Conservation (phyloP, 2,329 filamentous ascomycete species). For the Microdochium nivale region DNA sequence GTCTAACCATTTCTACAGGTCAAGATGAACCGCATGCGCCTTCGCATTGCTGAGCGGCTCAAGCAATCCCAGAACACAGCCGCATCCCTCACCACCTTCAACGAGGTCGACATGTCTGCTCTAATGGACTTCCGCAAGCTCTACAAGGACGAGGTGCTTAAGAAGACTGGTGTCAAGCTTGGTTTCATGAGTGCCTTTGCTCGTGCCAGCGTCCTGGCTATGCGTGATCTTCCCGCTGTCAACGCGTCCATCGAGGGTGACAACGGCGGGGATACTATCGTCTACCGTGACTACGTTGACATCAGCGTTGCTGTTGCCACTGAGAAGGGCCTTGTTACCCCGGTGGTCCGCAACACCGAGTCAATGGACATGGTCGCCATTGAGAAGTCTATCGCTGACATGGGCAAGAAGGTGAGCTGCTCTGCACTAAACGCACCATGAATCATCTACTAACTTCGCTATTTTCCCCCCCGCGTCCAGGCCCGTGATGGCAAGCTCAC, state of each 20-base stretch:
- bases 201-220: conserved; percentile 79
- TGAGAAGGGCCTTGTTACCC: conserved; percentile 94
- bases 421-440: not conserved
- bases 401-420: conserved; percentile 78
- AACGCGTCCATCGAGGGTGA: conserved; percentile 97
- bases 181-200: conserved; percentile 99
- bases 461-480: conserved; percentile 32
- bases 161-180: conserved; percentile 94
- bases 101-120: conserved; percentile 98
- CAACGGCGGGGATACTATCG: conserved; percentile 91
- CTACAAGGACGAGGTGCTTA: conserved; percentile 93
- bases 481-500: conserved; percentile 94
- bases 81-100: conserved; percentile 94
- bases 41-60: conserved; percentile 91
- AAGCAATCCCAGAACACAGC: conserved; percentile 99
- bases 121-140: conserved; percentile 95
- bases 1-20: conserved; percentile 47
- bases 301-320: conserved; percentile 96
- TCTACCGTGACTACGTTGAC: conserved; percentile 97
- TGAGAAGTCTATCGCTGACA: conserved; percentile 82
- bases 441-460: conserved; percentile 1
- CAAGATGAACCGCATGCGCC: conserved; percentile 99
- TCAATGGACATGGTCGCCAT: conserved; percentile 80
- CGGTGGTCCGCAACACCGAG: conserved; percentile 91
- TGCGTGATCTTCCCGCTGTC: conserved; percentile 88